Conservation (phyloP, 805 yeast species). For the Monosporozyma yasuniensis region DNA sequence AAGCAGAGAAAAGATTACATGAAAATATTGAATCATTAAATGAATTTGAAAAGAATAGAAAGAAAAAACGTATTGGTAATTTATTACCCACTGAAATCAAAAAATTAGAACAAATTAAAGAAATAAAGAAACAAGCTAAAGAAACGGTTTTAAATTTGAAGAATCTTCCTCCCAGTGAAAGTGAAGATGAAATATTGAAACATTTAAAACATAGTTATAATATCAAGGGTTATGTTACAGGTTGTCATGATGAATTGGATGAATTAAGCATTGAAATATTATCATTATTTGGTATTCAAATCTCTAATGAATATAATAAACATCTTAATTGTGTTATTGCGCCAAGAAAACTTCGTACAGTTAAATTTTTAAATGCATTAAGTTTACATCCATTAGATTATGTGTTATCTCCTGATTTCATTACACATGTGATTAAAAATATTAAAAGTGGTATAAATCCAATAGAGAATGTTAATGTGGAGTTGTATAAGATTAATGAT, state of each 20-base stretch:
- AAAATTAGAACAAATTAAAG: conserved; percentile 25
- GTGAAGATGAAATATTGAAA: conserved; percentile 16
- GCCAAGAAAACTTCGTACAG: conserved; percentile 77
- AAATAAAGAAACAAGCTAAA: conserved; percentile 19
- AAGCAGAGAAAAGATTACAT: conserved; percentile 61
- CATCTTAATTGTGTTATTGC: conserved; percentile 53
- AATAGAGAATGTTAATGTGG: conserved; percentile 9
- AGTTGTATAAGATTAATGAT: conserved; percentile 30
- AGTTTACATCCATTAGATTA: conserved; percentile 43
- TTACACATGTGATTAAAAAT: conserved; percentile 38
- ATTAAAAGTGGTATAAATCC: conserved; percentile 8
- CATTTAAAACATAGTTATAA: conserved; percentile 20
- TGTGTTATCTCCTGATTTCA: conserved; percentile 47
- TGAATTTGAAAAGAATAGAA: conserved; percentile 45
- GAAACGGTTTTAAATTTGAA: conserved; percentile 7
- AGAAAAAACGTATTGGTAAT: conserved; percentile 26
- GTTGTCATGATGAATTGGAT: conserved; percentile 45
- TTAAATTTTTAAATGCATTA: conserved; percentile 68
- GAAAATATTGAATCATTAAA: conserved; percentile 61
- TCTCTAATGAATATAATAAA: conserved; percentile 24
- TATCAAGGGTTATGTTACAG: conserved; percentile 50
- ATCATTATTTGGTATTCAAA: conserved; percentile 46
- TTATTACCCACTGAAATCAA: conserved; percentile 35
- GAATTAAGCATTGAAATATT: conserved; percentile 38
- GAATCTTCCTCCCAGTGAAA: conserved; percentile 6